Evolutionary conservation across 108 stramenopile genomes (phyloP).

Genomic region (Fistulifera pelliculosa): DNA sequence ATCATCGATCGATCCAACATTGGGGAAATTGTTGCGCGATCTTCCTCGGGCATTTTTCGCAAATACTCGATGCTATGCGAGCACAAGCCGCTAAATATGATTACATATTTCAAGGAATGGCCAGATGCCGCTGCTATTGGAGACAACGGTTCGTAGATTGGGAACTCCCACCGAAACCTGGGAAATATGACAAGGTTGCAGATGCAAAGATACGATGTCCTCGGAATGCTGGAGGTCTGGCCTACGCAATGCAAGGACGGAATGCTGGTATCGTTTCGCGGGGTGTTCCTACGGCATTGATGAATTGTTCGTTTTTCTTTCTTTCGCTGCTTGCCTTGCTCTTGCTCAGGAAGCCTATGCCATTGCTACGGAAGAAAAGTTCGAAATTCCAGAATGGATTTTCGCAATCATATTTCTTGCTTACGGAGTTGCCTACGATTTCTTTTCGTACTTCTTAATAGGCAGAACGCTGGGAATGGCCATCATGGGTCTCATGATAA

Average conservation of each 20-base stretch:
- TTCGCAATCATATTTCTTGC: neutral
- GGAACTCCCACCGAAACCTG: conserved; percentile 14
- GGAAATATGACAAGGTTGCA: neutral
- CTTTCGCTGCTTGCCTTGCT: conserved; percentile 4
- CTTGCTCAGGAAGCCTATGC: neutral
- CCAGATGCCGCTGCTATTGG: conserved; percentile 10
- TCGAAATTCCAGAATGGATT: neutral
- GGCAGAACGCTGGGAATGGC: conserved; percentile 24
- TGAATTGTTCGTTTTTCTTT: conserved; percentile 1
- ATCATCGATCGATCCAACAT: conserved; percentile 18
- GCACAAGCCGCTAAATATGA: conserved; percentile 20
- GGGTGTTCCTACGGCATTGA: conserved; percentile 6
- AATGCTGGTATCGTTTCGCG: conserved; percentile 15
- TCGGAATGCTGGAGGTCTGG: conserved; percentile 3
- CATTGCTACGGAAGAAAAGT: neutral
- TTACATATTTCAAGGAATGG: conserved; percentile 13
- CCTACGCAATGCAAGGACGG: conserved; percentile 19
- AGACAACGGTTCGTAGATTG: conserved; percentile 1
- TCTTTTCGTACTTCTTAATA: conserved; percentile 1
- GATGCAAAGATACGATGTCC: neutral
- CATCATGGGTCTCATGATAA: conserved; percentile 18
- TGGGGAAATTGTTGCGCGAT: conserved; percentile 22
- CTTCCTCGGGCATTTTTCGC: conserved; percentile 18
- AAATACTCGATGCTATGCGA: conserved; percentile 12
- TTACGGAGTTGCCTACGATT: conserved; percentile 9